Evolutionary conservation across 768 basidiomycete genomes (phyloP), one percentile per base, ranked within the genome.

Genomic region (Crepidotus variabilis): DNA sequence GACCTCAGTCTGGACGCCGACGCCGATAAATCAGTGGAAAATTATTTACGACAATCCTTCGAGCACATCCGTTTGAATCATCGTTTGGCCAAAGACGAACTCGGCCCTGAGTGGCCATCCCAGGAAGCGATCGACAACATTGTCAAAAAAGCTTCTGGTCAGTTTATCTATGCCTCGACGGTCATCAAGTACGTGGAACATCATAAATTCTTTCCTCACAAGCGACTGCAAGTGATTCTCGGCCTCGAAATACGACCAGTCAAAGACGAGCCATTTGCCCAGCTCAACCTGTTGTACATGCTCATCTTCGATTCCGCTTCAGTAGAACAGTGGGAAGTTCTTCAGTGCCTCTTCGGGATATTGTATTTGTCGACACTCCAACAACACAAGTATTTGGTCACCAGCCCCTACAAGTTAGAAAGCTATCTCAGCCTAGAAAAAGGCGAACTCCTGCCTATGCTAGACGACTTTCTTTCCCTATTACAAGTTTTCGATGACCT

Each of bases 101-200:
- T 46, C 18, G 51, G n/a, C 23, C 21, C 36, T 0, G 39, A 23
- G 0, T 65, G 64, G 64, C 64, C 64, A 6, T 24, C 59, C 3
- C 36, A 55, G 22, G 16, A 20, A 0, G 47, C 49, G 10, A 23
- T 58, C 18, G 11, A 20, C 16, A 8, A 48, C 2, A 39, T 63
- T 33, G 53, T 61, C 23, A 14, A 47, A 6, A 57, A 59, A 36
- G 52, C 63, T 2, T 60, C 60, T 0, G 60, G 60, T 6, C 58
- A 63, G 35, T 63, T 63, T 16, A 61, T 61, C 14, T 63, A 63
- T 23, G 56, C 58, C 1, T 21, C 63, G 13, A 63, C 63, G 2
- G 58, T 63, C 18, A 54, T 61, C 1, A 50, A 57, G 43, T 63
- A 61, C 34, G 43, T 63, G 14, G 56, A 60, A 24, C 54, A 55